phyloP scores from a whole-genome alignment of 805 yeast species.

The Metschnikowia cubensis region DNA sequence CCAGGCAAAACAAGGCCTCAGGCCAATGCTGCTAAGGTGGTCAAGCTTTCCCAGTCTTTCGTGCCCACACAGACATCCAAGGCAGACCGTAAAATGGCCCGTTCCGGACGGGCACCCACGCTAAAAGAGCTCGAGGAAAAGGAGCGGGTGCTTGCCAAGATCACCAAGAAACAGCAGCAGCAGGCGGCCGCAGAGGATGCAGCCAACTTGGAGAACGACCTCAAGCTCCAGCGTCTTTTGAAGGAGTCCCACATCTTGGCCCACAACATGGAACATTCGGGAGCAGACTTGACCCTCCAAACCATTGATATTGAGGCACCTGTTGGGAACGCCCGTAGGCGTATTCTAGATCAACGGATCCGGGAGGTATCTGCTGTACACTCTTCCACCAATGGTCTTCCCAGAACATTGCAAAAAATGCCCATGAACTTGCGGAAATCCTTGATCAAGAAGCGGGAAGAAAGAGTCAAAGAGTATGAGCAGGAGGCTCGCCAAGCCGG shows the following conservation, averaged over 20 bases:
- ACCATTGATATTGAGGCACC: constrained; percentile 60
- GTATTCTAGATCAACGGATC: constrained; percentile 59
- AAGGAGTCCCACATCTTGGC: constrained; percentile 67
- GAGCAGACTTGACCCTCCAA: constrained; percentile 63
- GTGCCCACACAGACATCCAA: constrained; percentile 29
- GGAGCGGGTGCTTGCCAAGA: constrained; percentile 21
- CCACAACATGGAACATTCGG: constrained; percentile 45
- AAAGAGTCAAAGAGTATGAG: constrained; percentile 55
- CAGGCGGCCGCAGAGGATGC: constrained; percentile 37
- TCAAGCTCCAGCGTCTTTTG: constrained; percentile 66
- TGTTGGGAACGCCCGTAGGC: constrained; percentile 64
- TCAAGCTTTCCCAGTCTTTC: constrained; percentile 42
- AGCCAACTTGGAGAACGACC: constrained; percentile 61
- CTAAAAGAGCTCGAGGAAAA: constrained; percentile 28
- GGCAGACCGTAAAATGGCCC: constrained; percentile 48
- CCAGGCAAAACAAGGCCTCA: background rate
- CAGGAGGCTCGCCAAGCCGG: constrained; percentile 87
- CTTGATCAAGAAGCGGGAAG: constrained; percentile 56
- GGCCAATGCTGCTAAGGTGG: constrained; percentile 38
- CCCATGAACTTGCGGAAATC: constrained; percentile 90
- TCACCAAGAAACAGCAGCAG: constrained; percentile 33
- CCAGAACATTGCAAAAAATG: constrained; percentile 61
- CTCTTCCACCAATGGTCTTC: constrained; percentile 44
- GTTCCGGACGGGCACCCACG: constrained; percentile 61
- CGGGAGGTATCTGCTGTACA: constrained; percentile 37